Conservation (phyloP, 2,329 filamentous ascomycete species). For the Fusarium siculi region DNA sequence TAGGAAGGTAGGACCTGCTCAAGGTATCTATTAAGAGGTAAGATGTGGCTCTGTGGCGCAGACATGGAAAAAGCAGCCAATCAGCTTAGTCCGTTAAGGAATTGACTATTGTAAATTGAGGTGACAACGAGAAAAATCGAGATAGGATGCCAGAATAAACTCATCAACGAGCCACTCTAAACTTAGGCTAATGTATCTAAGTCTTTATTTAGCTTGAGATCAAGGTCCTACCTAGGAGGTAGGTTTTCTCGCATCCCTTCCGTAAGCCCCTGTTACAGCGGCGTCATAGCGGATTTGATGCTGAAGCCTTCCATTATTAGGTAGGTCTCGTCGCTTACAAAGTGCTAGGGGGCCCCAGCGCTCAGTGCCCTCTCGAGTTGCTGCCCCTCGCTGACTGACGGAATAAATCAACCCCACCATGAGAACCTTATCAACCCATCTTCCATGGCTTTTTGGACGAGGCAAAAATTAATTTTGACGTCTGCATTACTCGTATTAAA, state of each 20-base stretch:
- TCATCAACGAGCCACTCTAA: not conserved
- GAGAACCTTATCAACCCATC: conserved; percentile 11
- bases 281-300: conserved; percentile 4
- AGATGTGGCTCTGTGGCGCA: conserved; percentile 15
- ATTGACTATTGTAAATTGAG: not conserved
- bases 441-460: conserved; percentile 13
- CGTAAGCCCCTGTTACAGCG: conserved; percentile 3
- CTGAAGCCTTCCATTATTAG: not conserved
- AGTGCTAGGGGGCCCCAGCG: conserved; percentile 16
- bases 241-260: not conserved
- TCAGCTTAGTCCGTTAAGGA: not conserved
- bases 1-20: not conserved
- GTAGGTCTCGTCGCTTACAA: not conserved
- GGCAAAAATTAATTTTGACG: conserved; percentile 13
- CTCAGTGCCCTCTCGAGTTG: not conserved
- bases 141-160: not conserved
- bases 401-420: conserved; percentile 31
- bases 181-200: not conserved
- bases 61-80: not conserved
- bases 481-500: not conserved
- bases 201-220: not conserved
- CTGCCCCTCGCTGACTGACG: conserved; percentile 26
- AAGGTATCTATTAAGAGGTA: not conserved
- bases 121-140: too few species aligned
- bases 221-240: not conserved